Percentiles rank a stretch among this genome's conserved stretches.
phyloP scores from a whole-genome alignment of 805 yeast genomes.

The Metschnikowia orientalis region DNA sequence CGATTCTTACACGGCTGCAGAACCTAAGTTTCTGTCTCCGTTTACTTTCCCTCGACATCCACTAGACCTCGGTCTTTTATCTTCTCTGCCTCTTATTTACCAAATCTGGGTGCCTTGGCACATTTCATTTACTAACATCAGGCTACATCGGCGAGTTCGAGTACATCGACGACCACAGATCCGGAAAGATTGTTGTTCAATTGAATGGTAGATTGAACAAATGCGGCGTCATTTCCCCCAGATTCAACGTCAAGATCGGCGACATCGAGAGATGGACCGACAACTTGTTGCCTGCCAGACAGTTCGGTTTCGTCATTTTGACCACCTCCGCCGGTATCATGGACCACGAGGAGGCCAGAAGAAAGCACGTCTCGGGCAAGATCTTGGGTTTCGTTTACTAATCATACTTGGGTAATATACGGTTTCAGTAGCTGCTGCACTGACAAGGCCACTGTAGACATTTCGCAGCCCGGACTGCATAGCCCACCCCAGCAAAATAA shows the following conservation, averaged over 20 bases:
- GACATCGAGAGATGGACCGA: constrained; percentile 98
- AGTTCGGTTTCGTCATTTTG: constrained; percentile 95
- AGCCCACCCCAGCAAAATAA: no score
- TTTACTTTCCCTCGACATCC: constrained; percentile 71
- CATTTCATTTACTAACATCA: constrained; percentile 19
- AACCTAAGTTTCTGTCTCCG: constrained; percentile 40
- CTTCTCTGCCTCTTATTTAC: background rate
- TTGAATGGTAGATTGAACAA: constrained; percentile 49
- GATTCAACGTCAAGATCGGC: constrained; percentile 93
- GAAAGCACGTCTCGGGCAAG: constrained; percentile 99
- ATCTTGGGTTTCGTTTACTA: constrained; percentile 97
- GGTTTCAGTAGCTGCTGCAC: no score
- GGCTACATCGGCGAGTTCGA: constrained; percentile 35
- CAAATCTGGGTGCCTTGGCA: background rate
- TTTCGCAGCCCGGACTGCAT: no score
- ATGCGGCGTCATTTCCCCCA: constrained; percentile 98
- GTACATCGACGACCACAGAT: constrained; percentile 35
- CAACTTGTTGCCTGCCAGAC: constrained; percentile 98
- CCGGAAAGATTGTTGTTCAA: constrained; percentile 35
- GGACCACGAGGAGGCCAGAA: constrained; percentile 99
- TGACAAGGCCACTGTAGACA: no score
- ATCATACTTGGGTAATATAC: constrained; percentile 3
- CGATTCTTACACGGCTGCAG: constrained; percentile 65
- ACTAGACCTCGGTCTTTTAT: no score
- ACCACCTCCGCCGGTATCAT: constrained; percentile 99